These are phyloP conservation scores for Rhodotorula sp. DNA, from an alignment of 1,284 basidiomycete genomes.

Conservation along the genomic window DNA sequence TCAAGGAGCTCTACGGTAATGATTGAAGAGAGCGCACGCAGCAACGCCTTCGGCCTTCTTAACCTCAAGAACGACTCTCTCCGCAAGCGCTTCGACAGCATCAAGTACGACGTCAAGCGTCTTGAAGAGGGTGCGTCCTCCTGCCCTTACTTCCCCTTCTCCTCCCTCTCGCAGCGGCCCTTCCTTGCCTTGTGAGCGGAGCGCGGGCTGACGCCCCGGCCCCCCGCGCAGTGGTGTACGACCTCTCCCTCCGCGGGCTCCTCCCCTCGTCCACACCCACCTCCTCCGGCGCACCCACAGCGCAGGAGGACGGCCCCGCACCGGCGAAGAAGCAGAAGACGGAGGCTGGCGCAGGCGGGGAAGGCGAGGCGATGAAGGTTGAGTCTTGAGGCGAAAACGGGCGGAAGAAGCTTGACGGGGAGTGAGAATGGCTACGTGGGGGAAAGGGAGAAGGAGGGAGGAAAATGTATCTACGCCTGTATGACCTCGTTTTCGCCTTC, in stretches of 20 bases:
- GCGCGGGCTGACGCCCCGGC: neutral
- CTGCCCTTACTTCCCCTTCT: too few species aligned
- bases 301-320: neutral
- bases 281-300: neutral
- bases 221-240: constrained; percentile 68
- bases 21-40: neutral
- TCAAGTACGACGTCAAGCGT: constrained; percentile 76
- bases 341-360: neutral
- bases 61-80: constrained; percentile 83
- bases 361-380: neutral
- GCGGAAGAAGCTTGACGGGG: neutral
- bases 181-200: neutral
- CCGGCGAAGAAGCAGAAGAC: neutral
- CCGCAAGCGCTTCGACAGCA: constrained; percentile 66
- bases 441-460: too few species aligned
- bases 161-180: neutral
- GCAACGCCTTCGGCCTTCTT: constrained; percentile 71
- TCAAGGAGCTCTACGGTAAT: too few species aligned
- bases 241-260: constrained; percentile 73
- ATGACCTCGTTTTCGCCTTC: too few species aligned
- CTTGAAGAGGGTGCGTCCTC: constrained; percentile 73
- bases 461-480: too few species aligned
- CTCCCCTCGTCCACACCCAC: neutral
- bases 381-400: neutral
- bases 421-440: neutral